Evolutionary conservation across 805 yeast species (phyloP).

Genomic region (Barnettozyma wickerhamii): DNA sequence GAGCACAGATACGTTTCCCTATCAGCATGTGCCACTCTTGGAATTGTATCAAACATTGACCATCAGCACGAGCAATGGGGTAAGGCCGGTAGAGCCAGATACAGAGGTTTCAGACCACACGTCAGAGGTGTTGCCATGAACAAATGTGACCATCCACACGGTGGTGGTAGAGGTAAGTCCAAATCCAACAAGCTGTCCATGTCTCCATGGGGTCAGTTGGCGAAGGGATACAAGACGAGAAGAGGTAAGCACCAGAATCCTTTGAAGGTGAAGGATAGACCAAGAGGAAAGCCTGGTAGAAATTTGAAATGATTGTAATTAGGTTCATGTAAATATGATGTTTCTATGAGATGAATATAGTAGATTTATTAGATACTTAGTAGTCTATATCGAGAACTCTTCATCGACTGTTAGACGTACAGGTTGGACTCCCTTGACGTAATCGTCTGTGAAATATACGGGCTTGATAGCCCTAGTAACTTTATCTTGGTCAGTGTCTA

Average conservation of each 20-base stretch:
- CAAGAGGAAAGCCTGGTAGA: conserved; percentile 56
- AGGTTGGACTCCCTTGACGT: not conserved
- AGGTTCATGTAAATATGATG: conserved; percentile 2
- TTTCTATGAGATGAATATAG: not conserved
- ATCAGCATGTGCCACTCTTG: conserved; percentile 90
- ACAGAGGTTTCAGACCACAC: conserved; percentile 88
- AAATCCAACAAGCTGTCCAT: conserved; percentile 92
- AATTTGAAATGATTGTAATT: conserved; percentile 9
- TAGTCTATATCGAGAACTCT: conserved; percentile 1
- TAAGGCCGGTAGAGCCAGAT: conserved; percentile 94
- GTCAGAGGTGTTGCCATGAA: conserved; percentile 99
- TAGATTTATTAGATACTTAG: not conserved
- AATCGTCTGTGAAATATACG: conserved; percentile 3
- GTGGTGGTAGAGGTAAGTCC: conserved; percentile 99
- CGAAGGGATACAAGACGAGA: conserved; percentile 94
- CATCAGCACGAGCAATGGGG: conserved; percentile 88
- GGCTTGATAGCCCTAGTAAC: not conserved
- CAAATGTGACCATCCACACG: conserved; percentile 96
- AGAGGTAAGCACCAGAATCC: conserved; percentile 81
- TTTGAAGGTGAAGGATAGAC: conserved; percentile 87
- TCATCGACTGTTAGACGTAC: not conserved
- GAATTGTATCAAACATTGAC: conserved; percentile 87
- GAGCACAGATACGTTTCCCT: conserved; percentile 87
- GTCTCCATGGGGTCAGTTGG: conserved; percentile 93
- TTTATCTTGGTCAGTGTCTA: conserved; percentile 5